Base-by-base conservation (phyloP, 768 basidiomycete species). In the Kwoniella sp. region DNA sequence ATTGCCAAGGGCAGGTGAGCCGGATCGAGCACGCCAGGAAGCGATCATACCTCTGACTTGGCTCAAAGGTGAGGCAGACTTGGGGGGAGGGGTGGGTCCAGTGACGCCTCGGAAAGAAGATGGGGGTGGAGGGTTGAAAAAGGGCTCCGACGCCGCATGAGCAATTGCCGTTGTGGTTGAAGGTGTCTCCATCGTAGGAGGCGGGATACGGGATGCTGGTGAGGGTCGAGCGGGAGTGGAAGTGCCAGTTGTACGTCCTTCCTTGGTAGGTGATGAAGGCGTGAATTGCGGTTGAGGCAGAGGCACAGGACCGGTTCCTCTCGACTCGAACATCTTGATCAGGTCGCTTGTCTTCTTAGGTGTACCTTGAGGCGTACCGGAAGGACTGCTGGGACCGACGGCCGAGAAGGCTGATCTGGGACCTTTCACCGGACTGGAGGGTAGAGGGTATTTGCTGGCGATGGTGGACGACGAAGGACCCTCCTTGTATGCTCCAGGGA, bases 331-430 rank as follows among this genome's bases (percentile, higher is more conserved):
- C 67, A 76, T 60, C 61, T 64, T 71, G 51, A 76, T 76, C 3
- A 76, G 67, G 27, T 76, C 74, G 30, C 68, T 69, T 1, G 74
- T 65, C 52, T 70, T 71, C 46, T 68, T 72, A 7, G 74, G 72
- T 1, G 67, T 64, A 4, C 64, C 55, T 3, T 67, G 64, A 24
- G 65, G 63, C 1, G 58, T 61, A 30, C 55, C 62, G 48, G 48
- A 21, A 21, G 58, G 25, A 44, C 58, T 60, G 19, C 12, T 30
- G 7, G 49, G 48, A 33, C 40, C 57, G 36, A 46, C n/a, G 13
- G 53, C 40, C 3, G 63, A 50, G 25, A 53, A 60, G 26, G 50
- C 55, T 17, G 55, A 36, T 29, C 62, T 24, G 30, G 62, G 62
- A 29, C 55, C 55, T 46, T 64, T 64, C 19, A 58, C 55, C 17